A percentile compares a stretch with the other conserved stretches of the same genome.
phyloP scores from a whole-genome alignment of 2,329 filamentous ascomycete species.

The Trichophyton benhamiae region DNA sequence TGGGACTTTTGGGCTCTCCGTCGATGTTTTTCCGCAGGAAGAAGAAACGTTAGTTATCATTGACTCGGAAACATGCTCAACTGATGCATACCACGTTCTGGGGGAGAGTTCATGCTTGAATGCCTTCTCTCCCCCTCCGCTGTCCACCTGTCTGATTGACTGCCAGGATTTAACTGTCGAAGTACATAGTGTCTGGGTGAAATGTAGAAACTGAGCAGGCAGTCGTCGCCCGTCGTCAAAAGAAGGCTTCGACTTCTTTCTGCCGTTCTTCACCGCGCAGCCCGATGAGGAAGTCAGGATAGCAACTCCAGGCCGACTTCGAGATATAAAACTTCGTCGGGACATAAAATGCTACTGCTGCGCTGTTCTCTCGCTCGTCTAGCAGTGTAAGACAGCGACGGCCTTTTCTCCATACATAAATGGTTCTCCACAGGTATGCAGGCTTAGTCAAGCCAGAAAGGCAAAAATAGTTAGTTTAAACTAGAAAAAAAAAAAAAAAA shows the following conservation, averaged over 20 bases:
- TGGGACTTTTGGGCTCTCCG: too few relatives aligned
- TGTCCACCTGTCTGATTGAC: background rate
- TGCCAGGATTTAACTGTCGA: too few relatives aligned
- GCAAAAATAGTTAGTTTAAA: background rate
- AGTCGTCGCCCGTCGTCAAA: background rate
- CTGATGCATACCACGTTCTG: too few relatives aligned
- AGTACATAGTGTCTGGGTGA: too few relatives aligned
- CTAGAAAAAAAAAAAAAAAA: background rate
- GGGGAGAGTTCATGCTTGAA: too few relatives aligned
- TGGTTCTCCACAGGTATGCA: background rate
- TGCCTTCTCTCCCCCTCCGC: too few relatives aligned
- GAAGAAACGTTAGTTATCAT: background rate
- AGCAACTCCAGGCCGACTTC: background rate
- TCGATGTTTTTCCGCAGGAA: background rate
- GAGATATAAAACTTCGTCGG: background rate
- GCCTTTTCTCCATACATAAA: too few relatives aligned
- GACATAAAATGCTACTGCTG: too few relatives aligned
- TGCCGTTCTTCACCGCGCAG: background rate
- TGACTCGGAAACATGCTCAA: too few relatives aligned
- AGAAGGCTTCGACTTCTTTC: background rate
- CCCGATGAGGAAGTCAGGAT: background rate
- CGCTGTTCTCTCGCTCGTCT: background rate
- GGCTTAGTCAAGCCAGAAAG: background rate
- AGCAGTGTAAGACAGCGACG: too few relatives aligned
- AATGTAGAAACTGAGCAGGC: too few relatives aligned